These are phyloP conservation scores for Colletotrichum sojae DNA, from an alignment of 2,329 filamentous ascomycete species.

Conservation along the genomic window DNA sequence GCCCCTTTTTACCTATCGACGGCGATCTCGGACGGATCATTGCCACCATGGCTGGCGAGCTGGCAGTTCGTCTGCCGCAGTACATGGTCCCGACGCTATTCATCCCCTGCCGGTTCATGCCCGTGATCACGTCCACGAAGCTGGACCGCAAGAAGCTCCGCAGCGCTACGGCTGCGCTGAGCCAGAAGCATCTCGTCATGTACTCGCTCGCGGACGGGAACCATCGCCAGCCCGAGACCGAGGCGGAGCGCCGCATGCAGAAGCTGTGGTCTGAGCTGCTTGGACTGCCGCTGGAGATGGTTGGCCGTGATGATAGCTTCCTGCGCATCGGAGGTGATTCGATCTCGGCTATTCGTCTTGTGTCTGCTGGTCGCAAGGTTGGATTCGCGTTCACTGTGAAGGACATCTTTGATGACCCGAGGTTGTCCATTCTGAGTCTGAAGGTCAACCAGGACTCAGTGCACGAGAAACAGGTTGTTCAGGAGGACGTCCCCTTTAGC, in stretches of 20 bases:
- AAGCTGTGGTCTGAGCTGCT: constrained; percentile 10
- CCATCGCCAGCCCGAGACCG: constrained; percentile 5
- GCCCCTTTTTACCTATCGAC: too few relatives aligned
- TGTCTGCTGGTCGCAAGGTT: constrained; percentile 35
- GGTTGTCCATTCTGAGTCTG: constrained; percentile 20
- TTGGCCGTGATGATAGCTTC: constrained; percentile 45
- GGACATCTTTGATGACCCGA: constrained; percentile 45
- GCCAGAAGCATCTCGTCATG: constrained; percentile 5
- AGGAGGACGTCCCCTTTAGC: too few relatives aligned
- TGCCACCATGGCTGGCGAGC: background rate
- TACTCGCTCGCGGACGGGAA: constrained; percentile 4
- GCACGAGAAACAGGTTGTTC: too few relatives aligned
- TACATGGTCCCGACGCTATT: constrained; percentile 41
- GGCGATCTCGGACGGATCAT: background rate
- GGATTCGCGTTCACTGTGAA: constrained; percentile 44
- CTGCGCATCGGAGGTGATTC: constrained; percentile 50
- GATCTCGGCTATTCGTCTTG: constrained; percentile 31
- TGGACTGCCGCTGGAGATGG: constrained; percentile 1
- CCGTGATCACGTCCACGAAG: constrained; percentile 41
- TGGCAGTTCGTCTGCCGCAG: constrained; percentile 30
- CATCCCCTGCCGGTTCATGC: constrained; percentile 40
- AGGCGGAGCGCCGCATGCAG: constrained; percentile 7
- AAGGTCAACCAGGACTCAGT: constrained; percentile 30
- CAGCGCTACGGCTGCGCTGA: constrained; percentile 15
- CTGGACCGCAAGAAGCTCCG: constrained; percentile 35